Evolutionary conservation across 1,284 basidiomycete species (phyloP), one percentile per base, ranked within the genome.

Genomic region (Apiotrichum montevideense): DNA sequence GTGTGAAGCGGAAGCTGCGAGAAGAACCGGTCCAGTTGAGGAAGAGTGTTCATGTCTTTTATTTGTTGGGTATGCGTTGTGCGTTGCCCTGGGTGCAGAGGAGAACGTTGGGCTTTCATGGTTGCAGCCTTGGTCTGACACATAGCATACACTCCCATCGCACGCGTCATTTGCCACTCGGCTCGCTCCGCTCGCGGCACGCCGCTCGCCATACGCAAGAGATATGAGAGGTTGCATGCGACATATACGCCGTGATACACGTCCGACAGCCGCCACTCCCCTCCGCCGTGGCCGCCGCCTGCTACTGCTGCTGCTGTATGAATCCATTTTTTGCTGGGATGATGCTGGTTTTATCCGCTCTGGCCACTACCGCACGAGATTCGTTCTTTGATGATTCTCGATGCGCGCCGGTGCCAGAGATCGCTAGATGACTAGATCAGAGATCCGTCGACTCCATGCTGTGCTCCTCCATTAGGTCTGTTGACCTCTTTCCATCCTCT

Each of bases 151-250:
- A 21, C 21, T 21, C 21, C 21, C 21, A 21, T 21, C 21, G 21
- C 21, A 21, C 21, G 21, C 50, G 21, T 15, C 41, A 39, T 39
- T 35, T 50, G 11, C 43, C 54, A 13, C 8, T 9, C 39, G 11
- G 42, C 47, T 32, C 32, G 37, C 40, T 42, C 44, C 46, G 42
- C 43, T 29, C 42, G 32, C 37, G 32, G 47, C 45, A 41, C 47
- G 21, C 13, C 48, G 40, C 10, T 49, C 46, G 48, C 32, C 46
- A 21, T 14, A 8, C 39, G 14, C 8, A 42, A 42, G 41, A 45
- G n/a, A 6, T 11, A 54, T 58, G 59, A 58, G 59, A 53, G 51
- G 59, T 58, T 62, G 59, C 59, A 62, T 62, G 35, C 41, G 41
- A 9, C 34, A 50, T 33, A 46, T 42, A 14, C 33, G 45, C 44